Base-by-base conservation (phyloP, 179 eudicot genomes). In the Beta macrorhiza region DNA sequence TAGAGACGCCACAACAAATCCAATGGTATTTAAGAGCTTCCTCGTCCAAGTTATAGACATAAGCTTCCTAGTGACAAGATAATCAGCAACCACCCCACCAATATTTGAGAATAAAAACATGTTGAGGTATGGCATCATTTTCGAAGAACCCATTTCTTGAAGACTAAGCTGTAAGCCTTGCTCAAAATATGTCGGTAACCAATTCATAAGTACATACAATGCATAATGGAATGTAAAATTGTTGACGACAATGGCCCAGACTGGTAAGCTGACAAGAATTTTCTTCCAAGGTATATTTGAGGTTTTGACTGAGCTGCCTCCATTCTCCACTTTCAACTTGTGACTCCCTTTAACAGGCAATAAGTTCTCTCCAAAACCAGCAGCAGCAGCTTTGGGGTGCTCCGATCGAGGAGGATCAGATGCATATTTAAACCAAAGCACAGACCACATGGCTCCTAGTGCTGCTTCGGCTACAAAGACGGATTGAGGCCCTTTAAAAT, bases 141-240 rank as follows among this genome's bases (percentile, higher is more conserved):
- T 95, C n/a, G 97, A 93, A 59, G 97, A 95, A 62, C 98, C 98
- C 98, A 95, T 93, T 15, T 95, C 94, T 81, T 95, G 97, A 82
- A 95, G 97, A 84, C 97, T 93, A 75, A 89, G 93, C 76, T 91
- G 90, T 68, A 95, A 90, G 44, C 98, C 98, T 69, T 88, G 90
- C 78, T 95, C 95, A 37, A 95, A 95, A 82, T 95, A 95, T 12
- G 98, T 95, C 5, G 98, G 98, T 37, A 95, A 87, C 98, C 98
- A 95, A 76, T 95, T 95, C 98, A 95, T 93, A 32, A 95, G 94
- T 70, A 95, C 97, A 59, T 95, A 95, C 72, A 95, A 88, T 53
- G 91, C 98, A 25, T 95, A 95, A 87, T 95, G 98, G 82, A 95
- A 93, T 57, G 97, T 93, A 85, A 95, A 95, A 55, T 93, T 95